Evolutionary conservation across 73 alveolate species (phyloP).

Genomic region (Paramecium octaurelia): DNA sequence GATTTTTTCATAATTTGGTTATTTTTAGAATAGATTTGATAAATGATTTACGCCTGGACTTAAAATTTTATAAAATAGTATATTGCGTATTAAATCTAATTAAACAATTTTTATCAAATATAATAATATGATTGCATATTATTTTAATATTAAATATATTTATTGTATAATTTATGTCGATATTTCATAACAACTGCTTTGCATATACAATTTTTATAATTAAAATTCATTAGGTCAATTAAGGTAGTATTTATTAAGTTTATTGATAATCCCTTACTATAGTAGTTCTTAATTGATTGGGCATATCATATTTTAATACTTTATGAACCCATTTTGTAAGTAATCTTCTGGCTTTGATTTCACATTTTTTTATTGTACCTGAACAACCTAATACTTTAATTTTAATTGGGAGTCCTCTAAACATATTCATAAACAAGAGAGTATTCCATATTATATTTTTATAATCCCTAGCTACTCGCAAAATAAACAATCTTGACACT

Average conservation of each 20-base stretch:
- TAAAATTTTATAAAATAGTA: background rate
- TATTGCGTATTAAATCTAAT: background rate
- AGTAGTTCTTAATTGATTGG: background rate
- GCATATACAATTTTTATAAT: background rate
- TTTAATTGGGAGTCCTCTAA: background rate
- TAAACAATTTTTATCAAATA: background rate
- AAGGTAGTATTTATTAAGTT: background rate
- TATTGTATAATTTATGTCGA: background rate
- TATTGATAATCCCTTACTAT: background rate
- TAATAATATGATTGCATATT: background rate
- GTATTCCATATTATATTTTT: constrained; percentile 40
- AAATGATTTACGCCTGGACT: background rate
- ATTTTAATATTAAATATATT: background rate
- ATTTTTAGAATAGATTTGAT: background rate
- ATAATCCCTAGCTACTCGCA: constrained; percentile 56
- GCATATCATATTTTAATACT: background rate
- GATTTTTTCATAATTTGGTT: background rate
- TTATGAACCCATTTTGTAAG: constrained; percentile 58
- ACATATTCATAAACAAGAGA: background rate
- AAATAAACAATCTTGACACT: constrained; percentile 8
- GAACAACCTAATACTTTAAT: constrained; percentile 54
- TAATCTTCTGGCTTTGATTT: constrained; percentile 47
- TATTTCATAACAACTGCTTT: background rate
- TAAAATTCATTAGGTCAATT: background rate
- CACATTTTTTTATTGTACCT: constrained; percentile 58